Evolutionary conservation across 441 rosid genomes (phyloP), one percentile per base, ranked within the genome.

Genomic region (Gossypium davidsonii): DNA sequence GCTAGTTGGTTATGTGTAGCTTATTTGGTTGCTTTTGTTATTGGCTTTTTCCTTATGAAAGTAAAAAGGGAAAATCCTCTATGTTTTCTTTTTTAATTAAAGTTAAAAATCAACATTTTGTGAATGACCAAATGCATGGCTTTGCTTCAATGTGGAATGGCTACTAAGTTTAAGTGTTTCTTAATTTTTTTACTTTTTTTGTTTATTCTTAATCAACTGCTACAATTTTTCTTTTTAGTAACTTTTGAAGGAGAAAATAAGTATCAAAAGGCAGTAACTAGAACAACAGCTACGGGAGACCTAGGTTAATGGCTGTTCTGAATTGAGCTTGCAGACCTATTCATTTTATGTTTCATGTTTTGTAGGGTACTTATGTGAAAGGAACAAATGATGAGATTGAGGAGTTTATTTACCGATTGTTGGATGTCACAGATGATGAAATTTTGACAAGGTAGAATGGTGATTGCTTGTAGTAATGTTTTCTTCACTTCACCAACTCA

Each of bases 321-420:
- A 15, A 23, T 66, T 44, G 34, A 20, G 52, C 15, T 64, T 42
- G 52, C 52, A 10, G 52, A 20, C 28, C 68, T 18, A 18, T 63
- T 31, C 11, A 21, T 51, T 18, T n/a, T 4, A 34, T 52, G 58
- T 14, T 74, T 71, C 55, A 14, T 63, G 56, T 37, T 73, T 49
- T 77, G 77, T 83, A 90, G 97, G 93, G 89, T 12, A 78, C 82
- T 68, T 94, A 90, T 67, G 95, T 88, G 85, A 91, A 91, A 80
- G 98, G 96, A 74, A 82, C 97, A 6, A 80, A 80, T 78, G 88
- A 87, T 81, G 97, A 94, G 26, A 91, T 90, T 81, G 91, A 89
- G 66, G 92, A 94, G 80, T 94, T 90, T 77, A 80, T 91, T 49
- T 88, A 82, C 81, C 88, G 83, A 80, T 81, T 90, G 56, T 73